Conservation (phyloP, 2,329 filamentous ascomycete genomes). For the Cladophialophora chaetospira region DNA sequence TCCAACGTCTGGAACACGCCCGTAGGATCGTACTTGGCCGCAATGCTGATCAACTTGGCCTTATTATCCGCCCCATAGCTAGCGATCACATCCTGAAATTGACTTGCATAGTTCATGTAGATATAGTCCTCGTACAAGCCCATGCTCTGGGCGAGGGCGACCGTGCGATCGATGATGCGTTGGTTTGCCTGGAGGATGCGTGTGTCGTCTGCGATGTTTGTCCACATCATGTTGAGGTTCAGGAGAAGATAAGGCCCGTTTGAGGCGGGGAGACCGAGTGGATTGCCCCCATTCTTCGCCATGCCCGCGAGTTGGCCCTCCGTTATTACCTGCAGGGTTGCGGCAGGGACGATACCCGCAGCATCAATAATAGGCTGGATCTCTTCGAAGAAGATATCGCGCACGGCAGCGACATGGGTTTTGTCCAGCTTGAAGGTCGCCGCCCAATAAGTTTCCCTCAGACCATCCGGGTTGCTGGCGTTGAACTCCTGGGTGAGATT, state of each 20-base stretch:
- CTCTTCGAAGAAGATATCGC: slow-evolving; percentile 34
- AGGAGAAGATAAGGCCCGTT: slow-evolving; percentile 36
- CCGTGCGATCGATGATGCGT: slow-evolving; percentile 36
- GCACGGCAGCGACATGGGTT: slow-evolving; percentile 34
- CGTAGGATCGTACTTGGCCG: slow-evolving; percentile 44
- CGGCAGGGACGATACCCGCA: slow-evolving; percentile 32
- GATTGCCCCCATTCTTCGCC: slow-evolving; percentile 40
- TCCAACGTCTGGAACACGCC: slow-evolving; percentile 45
- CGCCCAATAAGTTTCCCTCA: slow-evolving; percentile 40
- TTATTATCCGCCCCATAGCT: slow-evolving; percentile 47
- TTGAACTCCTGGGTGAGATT: slow-evolving; percentile 42
- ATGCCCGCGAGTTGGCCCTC: slow-evolving; percentile 36
- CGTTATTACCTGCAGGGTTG: slow-evolving; percentile 41
- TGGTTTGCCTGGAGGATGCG: slow-evolving; percentile 34
- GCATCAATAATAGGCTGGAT: slow-evolving; percentile 30
- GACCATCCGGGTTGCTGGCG: slow-evolving; percentile 38
- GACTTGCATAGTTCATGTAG: slow-evolving; percentile 53
- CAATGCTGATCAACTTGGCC: slow-evolving; percentile 38
- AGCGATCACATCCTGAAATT: slow-evolving; percentile 46
- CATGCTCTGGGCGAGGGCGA: slow-evolving; percentile 36
- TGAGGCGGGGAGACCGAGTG: slow-evolving; percentile 38
- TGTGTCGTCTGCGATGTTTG: slow-evolving; percentile 38
- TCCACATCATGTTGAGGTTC: slow-evolving; percentile 39
- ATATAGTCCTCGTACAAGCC: slow-evolving; percentile 40
- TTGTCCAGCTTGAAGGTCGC: slow-evolving; percentile 38